Percentiles rank a stretch among this genome's conserved stretches.
Evolutionary conservation across 257 asterid species (phyloP).

Genomic region (Handroanthus guayacan): DNA sequence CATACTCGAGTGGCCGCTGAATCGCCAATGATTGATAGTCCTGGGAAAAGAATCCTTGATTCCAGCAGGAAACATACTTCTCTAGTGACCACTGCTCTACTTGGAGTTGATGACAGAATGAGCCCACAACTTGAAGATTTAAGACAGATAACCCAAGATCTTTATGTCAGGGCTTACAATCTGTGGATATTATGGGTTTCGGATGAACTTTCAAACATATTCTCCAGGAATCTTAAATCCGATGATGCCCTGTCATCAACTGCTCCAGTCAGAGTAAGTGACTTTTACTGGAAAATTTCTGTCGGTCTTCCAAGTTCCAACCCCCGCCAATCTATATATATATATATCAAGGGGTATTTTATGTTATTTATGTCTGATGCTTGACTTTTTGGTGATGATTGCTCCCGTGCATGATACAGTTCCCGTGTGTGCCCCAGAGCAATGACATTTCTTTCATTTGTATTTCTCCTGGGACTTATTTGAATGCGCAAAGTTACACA

Average conservation of each 20-base stretch:
- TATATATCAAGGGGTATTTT: neutral
- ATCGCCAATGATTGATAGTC: slow-evolving; percentile 57
- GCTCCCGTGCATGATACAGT: slow-evolving; percentile 12
- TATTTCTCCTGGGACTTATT: slow-evolving; percentile 18
- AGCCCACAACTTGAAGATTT: slow-evolving; percentile 92
- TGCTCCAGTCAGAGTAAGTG: slow-evolving; percentile 80
- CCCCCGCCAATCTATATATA: neutral
- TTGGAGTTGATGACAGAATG: slow-evolving; percentile 73
- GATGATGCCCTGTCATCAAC: slow-evolving; percentile 87
- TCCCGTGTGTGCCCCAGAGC: slow-evolving; percentile 27
- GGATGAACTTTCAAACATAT: slow-evolving; percentile 72
- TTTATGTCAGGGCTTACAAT: slow-evolving; percentile 81
- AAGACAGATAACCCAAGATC: slow-evolving; percentile 72
- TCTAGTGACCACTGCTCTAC: slow-evolving; percentile 69
- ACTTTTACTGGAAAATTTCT: slow-evolving; percentile 23
- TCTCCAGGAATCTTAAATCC: slow-evolving; percentile 65
- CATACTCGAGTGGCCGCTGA: slow-evolving; percentile 51
- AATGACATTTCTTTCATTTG: slow-evolving; percentile 18
- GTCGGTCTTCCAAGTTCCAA: neutral
- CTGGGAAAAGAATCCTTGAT: slow-evolving; percentile 68
- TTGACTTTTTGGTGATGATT: slow-evolving; percentile 3
- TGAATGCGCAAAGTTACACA: slow-evolving; percentile 25
- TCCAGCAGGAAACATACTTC: slow-evolving; percentile 75
- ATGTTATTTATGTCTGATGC: slow-evolving; percentile 9
- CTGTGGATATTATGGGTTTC: slow-evolving; percentile 93